These are phyloP conservation scores for Cladochytrium replicatum DNA, from an alignment of 192 early-diverging fungal species.

Conservation along the genomic window DNA sequence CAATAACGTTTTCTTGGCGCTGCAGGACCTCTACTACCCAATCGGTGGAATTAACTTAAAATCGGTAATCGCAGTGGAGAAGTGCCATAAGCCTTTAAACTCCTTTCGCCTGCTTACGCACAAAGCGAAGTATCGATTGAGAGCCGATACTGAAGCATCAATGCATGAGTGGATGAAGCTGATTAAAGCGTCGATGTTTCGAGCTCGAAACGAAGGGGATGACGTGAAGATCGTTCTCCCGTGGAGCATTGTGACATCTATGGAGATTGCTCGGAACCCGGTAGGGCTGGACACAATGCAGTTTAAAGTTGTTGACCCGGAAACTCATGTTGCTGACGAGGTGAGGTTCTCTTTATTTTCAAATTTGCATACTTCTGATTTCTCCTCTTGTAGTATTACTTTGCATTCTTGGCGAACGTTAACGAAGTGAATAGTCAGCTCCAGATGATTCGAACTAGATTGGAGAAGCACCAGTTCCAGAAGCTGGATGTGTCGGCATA, in stretches of 20 bases:
- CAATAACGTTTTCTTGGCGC: neutral
- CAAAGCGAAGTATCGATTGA: conserved; percentile 39
- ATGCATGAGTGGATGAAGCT: conserved; percentile 46
- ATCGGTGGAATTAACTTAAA: conserved; percentile 52
- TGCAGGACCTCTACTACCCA: conserved; percentile 47
- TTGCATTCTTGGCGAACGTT: conserved; percentile 52
- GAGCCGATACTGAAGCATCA: conserved; percentile 43
- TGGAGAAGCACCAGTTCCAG: neutral
- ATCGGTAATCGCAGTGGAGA: conserved; percentile 37
- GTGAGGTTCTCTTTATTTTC: conserved; percentile 11
- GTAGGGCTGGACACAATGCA: conserved; percentile 36
- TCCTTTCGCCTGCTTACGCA: conserved; percentile 41
- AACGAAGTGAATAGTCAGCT: conserved; percentile 22
- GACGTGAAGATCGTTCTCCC: conserved; percentile 47
- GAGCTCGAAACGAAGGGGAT: conserved; percentile 45
- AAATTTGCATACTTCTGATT: neutral
- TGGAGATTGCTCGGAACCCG: conserved; percentile 39
- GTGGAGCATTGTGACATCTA: conserved; percentile 39
- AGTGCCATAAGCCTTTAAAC: too few species aligned
- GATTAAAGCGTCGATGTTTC: conserved; percentile 44
- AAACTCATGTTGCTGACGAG: conserved; percentile 46
- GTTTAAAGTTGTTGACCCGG: conserved; percentile 42
- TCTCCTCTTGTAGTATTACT: conserved; percentile 39
- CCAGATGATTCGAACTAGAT: conserved; percentile 5
- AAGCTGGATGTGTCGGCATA: conserved; percentile 6